Evolutionary conservation across 2,329 filamentous ascomycete genomes (phyloP).

Genomic region (Cladophialophora carrionii): DNA sequence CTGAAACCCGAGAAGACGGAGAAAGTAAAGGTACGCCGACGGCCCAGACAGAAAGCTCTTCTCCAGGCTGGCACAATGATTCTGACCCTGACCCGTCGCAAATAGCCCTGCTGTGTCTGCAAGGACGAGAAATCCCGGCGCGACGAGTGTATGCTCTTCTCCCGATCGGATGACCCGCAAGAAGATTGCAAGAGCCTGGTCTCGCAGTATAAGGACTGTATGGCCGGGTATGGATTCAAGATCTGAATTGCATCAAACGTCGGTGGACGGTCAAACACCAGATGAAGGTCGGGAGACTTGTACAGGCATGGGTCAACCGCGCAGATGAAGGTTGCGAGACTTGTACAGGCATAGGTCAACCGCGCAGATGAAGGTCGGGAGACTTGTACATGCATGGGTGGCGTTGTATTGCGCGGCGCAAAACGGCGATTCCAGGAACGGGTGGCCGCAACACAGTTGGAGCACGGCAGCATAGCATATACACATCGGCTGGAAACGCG

Average conservation of each 20-base stretch:
- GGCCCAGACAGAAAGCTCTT: no score
- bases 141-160: constrained; percentile 99
- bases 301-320: constrained; percentile 1
- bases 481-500: neutral
- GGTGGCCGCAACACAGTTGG: neutral
- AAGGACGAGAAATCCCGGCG: constrained; percentile 89
- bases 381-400: constrained; percentile 5
- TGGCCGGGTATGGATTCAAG: constrained; percentile 91
- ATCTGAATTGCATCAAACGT: constrained; percentile 39
- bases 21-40: constrained; percentile 38
- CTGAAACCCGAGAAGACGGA: constrained; percentile 28
- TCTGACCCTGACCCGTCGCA: constrained; percentile 15
- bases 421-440: neutral
- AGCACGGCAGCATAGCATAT: neutral
- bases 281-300: neutral
- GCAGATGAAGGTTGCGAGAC: neutral
- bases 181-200: constrained; percentile 82
- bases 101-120: constrained; percentile 94
- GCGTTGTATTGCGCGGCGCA: constrained; percentile 2
- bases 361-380: neutral
- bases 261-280: neutral
- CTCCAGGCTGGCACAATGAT: neutral
- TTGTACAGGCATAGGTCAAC: constrained; percentile 2
- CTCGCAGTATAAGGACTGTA: constrained; percentile 84
- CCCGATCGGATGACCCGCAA: constrained; percentile 77